Evolutionary conservation across 1,284 basidiomycete species (phyloP).

Genomic region (Irpex rosettiformis): DNA sequence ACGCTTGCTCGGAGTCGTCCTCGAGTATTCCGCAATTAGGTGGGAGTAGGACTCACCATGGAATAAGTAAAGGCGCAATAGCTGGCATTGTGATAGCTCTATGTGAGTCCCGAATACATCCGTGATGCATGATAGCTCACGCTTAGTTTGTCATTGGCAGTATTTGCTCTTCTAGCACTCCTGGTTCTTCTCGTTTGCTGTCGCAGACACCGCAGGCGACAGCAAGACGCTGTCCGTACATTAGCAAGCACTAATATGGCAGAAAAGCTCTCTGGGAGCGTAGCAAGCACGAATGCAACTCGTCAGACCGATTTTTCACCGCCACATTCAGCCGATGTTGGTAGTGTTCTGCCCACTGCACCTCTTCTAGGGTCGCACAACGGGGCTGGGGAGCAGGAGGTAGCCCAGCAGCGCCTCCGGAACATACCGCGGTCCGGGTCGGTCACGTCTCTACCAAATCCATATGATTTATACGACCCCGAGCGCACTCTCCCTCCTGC

Average conservation of each 20-base stretch:
- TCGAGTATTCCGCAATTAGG: not conserved
- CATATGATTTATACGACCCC: constrained; percentile 19
- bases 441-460: constrained; percentile 21
- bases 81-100: constrained; percentile 27
- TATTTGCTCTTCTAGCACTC: constrained; percentile 3
- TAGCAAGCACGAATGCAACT: not conserved
- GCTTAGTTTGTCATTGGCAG: not conserved
- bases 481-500: constrained; percentile 12
- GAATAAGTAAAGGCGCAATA: constrained; percentile 20
- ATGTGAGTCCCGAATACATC: constrained; percentile 18
- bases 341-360: not conserved
- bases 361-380: not conserved
- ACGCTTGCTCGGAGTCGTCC: not conserved
- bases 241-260: not conserved
- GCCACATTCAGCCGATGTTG: not conserved
- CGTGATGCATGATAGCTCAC: no score
- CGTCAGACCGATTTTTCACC: not conserved
- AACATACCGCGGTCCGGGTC: constrained; percentile 11
- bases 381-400: not conserved
- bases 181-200: constrained; percentile 13
- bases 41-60: not conserved
- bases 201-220: not conserved
- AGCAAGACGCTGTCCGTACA: not conserved
- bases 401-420: not conserved
- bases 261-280: not conserved